Percentiles rank a stretch among this genome's conserved stretches.
These are phyloP conservation scores for Lachancea cidri DNA, from an alignment of 805 yeast genomes.

Conservation along the genomic window DNA sequence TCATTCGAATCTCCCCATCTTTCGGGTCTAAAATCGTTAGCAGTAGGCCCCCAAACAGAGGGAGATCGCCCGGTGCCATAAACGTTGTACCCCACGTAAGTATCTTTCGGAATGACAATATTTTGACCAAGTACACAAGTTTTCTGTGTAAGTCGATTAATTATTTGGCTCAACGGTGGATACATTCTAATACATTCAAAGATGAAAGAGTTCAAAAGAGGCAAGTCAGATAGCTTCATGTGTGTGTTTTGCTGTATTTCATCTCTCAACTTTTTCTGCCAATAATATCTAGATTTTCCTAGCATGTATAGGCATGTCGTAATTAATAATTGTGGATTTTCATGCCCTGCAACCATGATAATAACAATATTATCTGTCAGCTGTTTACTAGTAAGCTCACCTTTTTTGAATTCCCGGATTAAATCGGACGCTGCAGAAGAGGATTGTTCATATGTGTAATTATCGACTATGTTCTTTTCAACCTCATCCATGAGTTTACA, in stretches of 20 bases:
- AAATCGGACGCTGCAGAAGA: conserved; percentile 40
- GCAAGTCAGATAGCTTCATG: conserved; percentile 16
- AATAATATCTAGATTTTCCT: conserved; percentile 35
- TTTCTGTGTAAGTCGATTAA: conserved; percentile 43
- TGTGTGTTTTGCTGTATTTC: conserved; percentile 8
- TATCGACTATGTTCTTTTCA: conserved; percentile 27
- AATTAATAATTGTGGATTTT: conserved; percentile 51
- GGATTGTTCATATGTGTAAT: conserved; percentile 31
- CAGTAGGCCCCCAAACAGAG: conserved; percentile 40
- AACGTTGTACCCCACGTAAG: conserved; percentile 52
- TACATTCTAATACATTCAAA: conserved; percentile 45
- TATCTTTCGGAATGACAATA: conserved; percentile 44
- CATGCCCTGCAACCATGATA: conserved; percentile 57
- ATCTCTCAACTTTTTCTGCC: conserved; percentile 33
- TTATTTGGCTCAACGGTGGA: conserved; percentile 55
- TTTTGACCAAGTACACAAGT: conserved; percentile 37
- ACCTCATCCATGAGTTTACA: conserved; percentile 34
- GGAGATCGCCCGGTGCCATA: conserved; percentile 45
- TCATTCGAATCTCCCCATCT: conserved; percentile 46
- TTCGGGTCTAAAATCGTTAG: conserved; percentile 41
- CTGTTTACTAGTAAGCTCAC: conserved; percentile 40
- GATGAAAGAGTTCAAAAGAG: conserved; percentile 34
- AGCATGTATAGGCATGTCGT: conserved; percentile 43
- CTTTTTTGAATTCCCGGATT: conserved; percentile 36
- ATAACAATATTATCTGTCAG: conserved; percentile 51